These are phyloP conservation scores for Zymoseptoria tritici DNA, from an alignment of 2,329 filamentous ascomycete species.

Conservation along the genomic window DNA sequence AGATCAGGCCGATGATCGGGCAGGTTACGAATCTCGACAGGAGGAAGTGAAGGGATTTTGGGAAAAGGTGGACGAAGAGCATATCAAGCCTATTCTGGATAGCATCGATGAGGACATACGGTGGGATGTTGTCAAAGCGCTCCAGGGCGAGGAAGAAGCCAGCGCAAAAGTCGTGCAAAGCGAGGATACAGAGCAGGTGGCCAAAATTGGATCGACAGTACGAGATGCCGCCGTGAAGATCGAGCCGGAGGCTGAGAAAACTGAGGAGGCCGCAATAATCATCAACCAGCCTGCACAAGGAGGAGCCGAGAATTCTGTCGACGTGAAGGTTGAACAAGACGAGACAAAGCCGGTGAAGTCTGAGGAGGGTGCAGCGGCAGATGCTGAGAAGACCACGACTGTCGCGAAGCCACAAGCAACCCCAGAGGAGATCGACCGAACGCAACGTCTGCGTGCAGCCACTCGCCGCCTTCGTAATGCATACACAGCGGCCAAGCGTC, in stretches of 20 bases:
- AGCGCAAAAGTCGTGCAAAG: conserved; percentile 24
- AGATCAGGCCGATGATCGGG: conserved; percentile 63
- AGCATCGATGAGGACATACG: conserved; percentile 56
- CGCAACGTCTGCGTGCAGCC: conserved; percentile 34
- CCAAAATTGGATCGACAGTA: conserved; percentile 15
- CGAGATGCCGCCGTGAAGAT: conserved; percentile 2
- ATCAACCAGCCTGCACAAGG: conserved; percentile 18
- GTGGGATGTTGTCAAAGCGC: conserved; percentile 54
- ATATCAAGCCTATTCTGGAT: conserved; percentile 62
- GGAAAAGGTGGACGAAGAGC: conserved; percentile 70
- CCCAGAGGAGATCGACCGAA: conserved; percentile 17
- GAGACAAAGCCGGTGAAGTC: conserved; percentile 4
- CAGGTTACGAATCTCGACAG: conserved; percentile 61
- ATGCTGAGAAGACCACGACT: conserved; percentile 3
- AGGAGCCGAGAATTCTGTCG: not conserved
- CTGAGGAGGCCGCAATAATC: conserved; percentile 27
- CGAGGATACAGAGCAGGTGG: conserved; percentile 31
- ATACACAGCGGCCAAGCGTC: conserved; percentile 73
- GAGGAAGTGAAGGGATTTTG: conserved; percentile 76
- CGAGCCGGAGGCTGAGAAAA: conserved; percentile 18
- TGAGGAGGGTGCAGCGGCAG: conserved; percentile 3
- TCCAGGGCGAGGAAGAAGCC: conserved; percentile 42
- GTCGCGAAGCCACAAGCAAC: not conserved
- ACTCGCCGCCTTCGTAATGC: conserved; percentile 61
- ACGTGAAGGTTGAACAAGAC: conserved; percentile 2